Evolutionary conservation across 1,284 basidiomycete genomes (phyloP), one percentile per base, ranked within the genome.

Genomic region (Sutorius eximius): DNA sequence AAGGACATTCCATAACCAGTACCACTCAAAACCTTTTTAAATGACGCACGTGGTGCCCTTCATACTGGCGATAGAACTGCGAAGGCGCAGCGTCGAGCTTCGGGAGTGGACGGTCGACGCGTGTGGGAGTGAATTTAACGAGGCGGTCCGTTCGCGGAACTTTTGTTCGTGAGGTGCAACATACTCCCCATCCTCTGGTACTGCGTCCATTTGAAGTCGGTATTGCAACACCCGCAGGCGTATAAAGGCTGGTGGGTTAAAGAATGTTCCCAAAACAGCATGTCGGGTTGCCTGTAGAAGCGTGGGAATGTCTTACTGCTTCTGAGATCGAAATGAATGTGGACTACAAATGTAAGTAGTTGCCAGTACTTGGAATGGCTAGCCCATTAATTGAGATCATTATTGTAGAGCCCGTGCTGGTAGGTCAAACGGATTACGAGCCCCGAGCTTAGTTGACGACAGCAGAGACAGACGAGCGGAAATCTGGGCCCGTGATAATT

Each of bases 11-110:
- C 22, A 34, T 7, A 9, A 20, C 36, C 5, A 41, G 18, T 30
- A n/a, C 11, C 2, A 42, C 15, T 1, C 4, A 8, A 22, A 10
- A 24, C 9, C 10, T 18, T 5, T 12, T 38, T 10, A 7, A 32
- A 38, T 33, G 10, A 63, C 62, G 37, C 49, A 68, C 69, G 44
- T 27, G 46, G 37, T 16, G 8, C 48, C 55, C 41, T 45, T 59
- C 48, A 61, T 33, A 27, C 57, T 57, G n/a, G 55, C n/a, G 11
- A 47, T 34, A 18, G 67, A 59, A 37, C 42, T 53, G 27, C 58
- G 66, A 57, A 52, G 48, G 12, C 62, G 68, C 18, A 56, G 49
- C 5, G 49, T 49, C 37, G 59, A 44, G 37, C 50, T 43, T 49
- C 55, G 55, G 13, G 45, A 22, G 43, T 45, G 47, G 18, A 44